A percentile compares a stretch with the other conserved stretches of the same genome.
These are phyloP conservation scores for Ogataea sp. DNA, from an alignment of 805 yeast genomes.

Conservation along the genomic window DNA sequence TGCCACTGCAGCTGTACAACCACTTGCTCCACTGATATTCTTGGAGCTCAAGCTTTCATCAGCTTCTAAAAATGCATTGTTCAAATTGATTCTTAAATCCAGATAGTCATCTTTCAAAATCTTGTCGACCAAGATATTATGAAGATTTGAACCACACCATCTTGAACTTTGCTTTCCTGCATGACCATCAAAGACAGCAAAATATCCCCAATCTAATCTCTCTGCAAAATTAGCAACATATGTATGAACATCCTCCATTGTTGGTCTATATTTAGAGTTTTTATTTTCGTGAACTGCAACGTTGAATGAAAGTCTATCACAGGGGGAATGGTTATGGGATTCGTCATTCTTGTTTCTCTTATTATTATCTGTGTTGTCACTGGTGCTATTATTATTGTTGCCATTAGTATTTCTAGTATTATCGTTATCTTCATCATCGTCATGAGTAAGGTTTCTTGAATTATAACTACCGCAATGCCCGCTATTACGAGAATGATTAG, in stretches of 20 bases:
- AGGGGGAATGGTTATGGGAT: no score
- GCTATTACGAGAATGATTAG: no score
- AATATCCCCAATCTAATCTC: slow-evolving; percentile 85
- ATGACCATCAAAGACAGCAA: slow-evolving; percentile 95
- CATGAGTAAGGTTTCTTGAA: no score
- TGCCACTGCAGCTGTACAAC: slow-evolving; percentile 95
- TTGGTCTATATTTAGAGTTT: slow-evolving; percentile 68
- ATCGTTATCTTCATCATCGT: no score
- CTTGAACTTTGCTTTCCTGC: slow-evolving; percentile 91
- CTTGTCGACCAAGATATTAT: slow-evolving; percentile 54
- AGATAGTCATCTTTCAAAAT: slow-evolving; percentile 36
- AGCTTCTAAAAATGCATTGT: slow-evolving; percentile 64
- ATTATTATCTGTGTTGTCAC: no score
- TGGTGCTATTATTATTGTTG: no score
- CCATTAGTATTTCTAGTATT: no score
- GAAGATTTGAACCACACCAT: slow-evolving; percentile 89
- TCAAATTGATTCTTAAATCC: slow-evolving; percentile 60
- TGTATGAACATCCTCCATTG: slow-evolving; percentile 96
- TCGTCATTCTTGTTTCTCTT: no score
- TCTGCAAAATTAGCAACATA: slow-evolving; percentile 92
- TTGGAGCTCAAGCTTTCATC: slow-evolving; percentile 62
- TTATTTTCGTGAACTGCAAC: slow-evolving; percentile 93
- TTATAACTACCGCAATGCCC: no score
- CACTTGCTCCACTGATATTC: slow-evolving; percentile 65
- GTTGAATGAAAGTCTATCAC: slow-evolving; percentile 54